Conservation (phyloP, 768 basidiomycete genomes). For the Psilocybe subaeruginosa region DNA sequence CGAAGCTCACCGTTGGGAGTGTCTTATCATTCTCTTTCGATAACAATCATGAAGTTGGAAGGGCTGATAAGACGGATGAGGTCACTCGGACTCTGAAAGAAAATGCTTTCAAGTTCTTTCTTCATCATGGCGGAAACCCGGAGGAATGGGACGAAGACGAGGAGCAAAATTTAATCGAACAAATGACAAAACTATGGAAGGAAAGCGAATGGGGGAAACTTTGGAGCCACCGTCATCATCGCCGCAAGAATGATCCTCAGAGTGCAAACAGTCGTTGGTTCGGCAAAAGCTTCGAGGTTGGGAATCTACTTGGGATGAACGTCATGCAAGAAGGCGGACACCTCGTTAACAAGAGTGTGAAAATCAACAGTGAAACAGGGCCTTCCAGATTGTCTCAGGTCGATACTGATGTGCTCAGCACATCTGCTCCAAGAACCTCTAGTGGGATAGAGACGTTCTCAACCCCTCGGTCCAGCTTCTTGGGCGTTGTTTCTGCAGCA, state of each 20-base stretch:
- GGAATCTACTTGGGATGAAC: constrained; percentile 73
- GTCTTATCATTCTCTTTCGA: constrained; percentile 24
- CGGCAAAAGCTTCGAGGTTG: constrained; percentile 78
- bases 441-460: constrained; percentile 26
- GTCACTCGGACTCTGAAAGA: constrained; percentile 54
- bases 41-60: constrained; percentile 23
- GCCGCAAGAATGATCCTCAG: constrained; percentile 28
- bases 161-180: constrained; percentile 52
- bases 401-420: not conserved
- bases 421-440: not conserved
- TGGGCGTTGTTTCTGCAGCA: not conserved
- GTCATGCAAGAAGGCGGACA: constrained; percentile 45
- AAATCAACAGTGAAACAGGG: not conserved
- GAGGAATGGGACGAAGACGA: constrained; percentile 70
- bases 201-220: constrained; percentile 67
- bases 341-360: constrained; percentile 6
- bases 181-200: constrained; percentile 64
- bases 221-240: constrained; percentile 38
- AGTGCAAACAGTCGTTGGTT: constrained; percentile 52
- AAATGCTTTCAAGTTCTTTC: constrained; percentile 66
- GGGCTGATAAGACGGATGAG: constrained; percentile 35
- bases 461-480: constrained; percentile 26
- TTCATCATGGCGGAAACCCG: constrained; percentile 61
- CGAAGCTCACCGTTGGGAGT: constrained; percentile 25
- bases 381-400: not conserved